Evolutionary conservation across 768 basidiomycete genomes (phyloP), one percentile per base, ranked within the genome.

Genomic region (Termitomyces sp.): DNA sequence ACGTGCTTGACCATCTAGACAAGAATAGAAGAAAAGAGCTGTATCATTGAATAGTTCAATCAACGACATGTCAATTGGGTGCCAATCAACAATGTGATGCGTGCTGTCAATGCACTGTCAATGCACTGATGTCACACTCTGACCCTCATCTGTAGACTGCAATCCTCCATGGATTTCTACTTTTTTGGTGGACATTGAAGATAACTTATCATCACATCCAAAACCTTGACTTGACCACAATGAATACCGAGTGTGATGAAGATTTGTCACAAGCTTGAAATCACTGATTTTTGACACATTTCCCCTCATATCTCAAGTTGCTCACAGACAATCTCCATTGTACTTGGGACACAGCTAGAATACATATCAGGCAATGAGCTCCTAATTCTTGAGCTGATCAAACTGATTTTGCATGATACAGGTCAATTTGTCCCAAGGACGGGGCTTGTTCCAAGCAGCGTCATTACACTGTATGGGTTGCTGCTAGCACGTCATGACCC

Each of bases 1-100:
- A 33, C 33, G 23, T 42, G 27, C 32, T 43, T 23, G 7, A 48
- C 45, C 32, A 56, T 56, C n/a, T 38, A 41, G 20, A 52, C 50
- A 40, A 48, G 36, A 35, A 36, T 42, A 15, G 32, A 23, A 33
- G 25, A 13, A 18, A 31, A 39, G 41, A 38, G 22, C 35, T 15
- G 13, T n/a, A n/a, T 49, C 18, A 20, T 22, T 33, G 31, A 11
- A n/a, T n/a, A n/a, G n/a, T n/a, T 47, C 20, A 27, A 47, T 47
- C 2, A 22, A 3, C 7, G 6, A 47, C 7, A 20, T 9, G 25
- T 46, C n/a, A 22, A 10, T n/a, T 46, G 31, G 33, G 35, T 25
- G 22, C 5, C 13, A 20, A 48, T 48, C 33, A 48, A 48, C 47
- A 35, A 48, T 33, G n/a, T n/a, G n/a, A n/a, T n/a, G n/a, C n/a